A percentile compares a stretch with the other conserved stretches of the same genome.
phyloP scores from a whole-genome alignment of 495 filamentous ascomycete genomes.

The Oleoguttula mirabilis region DNA sequence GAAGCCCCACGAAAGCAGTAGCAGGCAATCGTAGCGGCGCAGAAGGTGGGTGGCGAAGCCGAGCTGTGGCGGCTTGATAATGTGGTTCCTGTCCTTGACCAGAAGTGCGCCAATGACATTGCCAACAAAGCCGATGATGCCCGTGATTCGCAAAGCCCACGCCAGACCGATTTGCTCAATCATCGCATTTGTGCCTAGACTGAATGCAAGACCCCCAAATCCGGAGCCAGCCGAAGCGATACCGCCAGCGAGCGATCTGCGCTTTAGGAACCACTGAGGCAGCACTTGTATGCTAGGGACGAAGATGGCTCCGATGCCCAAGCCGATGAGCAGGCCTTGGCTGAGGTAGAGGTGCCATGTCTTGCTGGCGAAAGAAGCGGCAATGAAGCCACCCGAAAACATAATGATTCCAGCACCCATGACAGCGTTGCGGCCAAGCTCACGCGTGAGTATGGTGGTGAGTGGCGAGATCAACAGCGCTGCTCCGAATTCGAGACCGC shows the following conservation, averaged over 20 bases:
- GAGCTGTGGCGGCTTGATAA: slow-evolving; percentile 29
- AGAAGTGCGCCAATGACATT: slow-evolving; percentile 46
- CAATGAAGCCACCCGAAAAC: slow-evolving; percentile 30
- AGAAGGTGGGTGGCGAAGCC: slow-evolving; percentile 41
- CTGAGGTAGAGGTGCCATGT: slow-evolving; percentile 51
- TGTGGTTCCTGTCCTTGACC: slow-evolving; percentile 53
- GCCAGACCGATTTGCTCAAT: slow-evolving; percentile 48
- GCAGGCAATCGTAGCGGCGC: slow-evolving; percentile 20
- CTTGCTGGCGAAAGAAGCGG: slow-evolving; percentile 33
- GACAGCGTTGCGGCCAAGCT: slow-evolving; percentile 27
- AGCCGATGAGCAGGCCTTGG: slow-evolving; percentile 65
- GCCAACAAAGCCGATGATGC: slow-evolving; percentile 47
- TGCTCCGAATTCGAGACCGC: slow-evolving; percentile 36
- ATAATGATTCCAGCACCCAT: slow-evolving; percentile 34
- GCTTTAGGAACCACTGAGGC: slow-evolving; percentile 65
- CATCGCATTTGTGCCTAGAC: slow-evolving; percentile 39
- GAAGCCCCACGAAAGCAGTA: slow-evolving; percentile 56
- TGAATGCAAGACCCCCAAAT: slow-evolving; percentile 53
- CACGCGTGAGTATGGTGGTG: slow-evolving; percentile 29
- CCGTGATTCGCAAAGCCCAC: slow-evolving; percentile 47
- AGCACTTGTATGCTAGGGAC: slow-evolving; percentile 54
- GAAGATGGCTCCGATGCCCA: slow-evolving; percentile 65
- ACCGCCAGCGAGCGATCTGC: slow-evolving; percentile 58
- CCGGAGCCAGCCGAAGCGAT: slow-evolving; percentile 60
- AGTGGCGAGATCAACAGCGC: slow-evolving; percentile 38